Conservation (phyloP, 2,329 filamentous ascomycete genomes). For the Colletotrichum spaethianum region DNA sequence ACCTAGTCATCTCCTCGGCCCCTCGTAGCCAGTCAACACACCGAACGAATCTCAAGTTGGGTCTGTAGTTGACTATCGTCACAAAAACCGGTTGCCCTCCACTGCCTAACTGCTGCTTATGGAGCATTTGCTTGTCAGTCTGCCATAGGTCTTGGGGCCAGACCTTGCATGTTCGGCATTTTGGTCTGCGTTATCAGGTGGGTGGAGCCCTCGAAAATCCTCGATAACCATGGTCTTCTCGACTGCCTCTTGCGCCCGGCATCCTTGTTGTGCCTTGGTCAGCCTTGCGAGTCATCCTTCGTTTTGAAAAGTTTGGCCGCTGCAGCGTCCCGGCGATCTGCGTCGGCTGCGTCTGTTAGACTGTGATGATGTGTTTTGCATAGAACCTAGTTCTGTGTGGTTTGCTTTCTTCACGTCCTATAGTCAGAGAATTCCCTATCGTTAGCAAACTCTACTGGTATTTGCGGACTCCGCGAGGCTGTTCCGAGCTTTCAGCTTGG, state of each 20-base stretch:
- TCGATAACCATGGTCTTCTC: neutral
- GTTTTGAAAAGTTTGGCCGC: neutral
- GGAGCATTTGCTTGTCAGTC: neutral
- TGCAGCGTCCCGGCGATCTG: neutral
- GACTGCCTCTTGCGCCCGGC: constrained; percentile 2
- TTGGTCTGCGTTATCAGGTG: neutral
- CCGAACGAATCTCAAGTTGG: neutral
- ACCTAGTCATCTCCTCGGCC: neutral
- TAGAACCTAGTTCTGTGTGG: constrained; percentile 18
- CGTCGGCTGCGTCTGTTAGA: constrained; percentile 1
- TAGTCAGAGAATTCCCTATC: constrained; percentile 13
- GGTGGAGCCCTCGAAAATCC: neutral
- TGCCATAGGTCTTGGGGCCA: neutral
- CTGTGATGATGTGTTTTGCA: neutral
- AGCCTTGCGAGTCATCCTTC: neutral
- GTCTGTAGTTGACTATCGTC: constrained; percentile 1
- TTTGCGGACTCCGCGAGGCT: constrained; percentile 12
- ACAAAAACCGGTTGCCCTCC: neutral
- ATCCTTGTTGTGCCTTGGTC: neutral
- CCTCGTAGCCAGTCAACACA: neutral
- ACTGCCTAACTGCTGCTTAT: neutral
- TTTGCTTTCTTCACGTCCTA: constrained; percentile 34
- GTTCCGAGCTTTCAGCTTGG: constrained; percentile 4
- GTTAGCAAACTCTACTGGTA: constrained; percentile 32
- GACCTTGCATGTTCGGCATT: neutral